Conservation (phyloP, 2,329 filamentous ascomycete genomes). For the Cladobotryum mycophilum region DNA sequence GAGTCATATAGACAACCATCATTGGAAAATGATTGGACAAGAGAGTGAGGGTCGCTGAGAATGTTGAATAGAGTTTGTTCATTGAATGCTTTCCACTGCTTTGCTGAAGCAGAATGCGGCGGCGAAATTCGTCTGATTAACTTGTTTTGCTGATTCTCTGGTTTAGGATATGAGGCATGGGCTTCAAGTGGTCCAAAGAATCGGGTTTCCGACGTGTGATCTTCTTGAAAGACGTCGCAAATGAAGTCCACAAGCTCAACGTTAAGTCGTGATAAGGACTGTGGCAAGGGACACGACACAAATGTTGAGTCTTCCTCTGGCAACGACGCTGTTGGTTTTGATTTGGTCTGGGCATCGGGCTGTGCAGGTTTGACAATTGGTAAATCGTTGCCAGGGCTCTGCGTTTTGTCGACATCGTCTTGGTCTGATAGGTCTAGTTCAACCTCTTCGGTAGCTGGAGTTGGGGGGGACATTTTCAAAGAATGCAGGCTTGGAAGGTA, state of each 20-base stretch:
- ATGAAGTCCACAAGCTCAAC: slow-evolving; percentile 53
- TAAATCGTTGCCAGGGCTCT: slow-evolving; percentile 14
- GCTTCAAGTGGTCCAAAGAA: slow-evolving; percentile 32
- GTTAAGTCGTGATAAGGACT: slow-evolving; percentile 49
- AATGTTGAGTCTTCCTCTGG: slow-evolving; percentile 1
- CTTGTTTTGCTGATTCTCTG: slow-evolving; percentile 8
- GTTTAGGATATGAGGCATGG: slow-evolving; percentile 13
- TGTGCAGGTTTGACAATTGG: slow-evolving; percentile 18
- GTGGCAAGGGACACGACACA: slow-evolving; percentile 38
- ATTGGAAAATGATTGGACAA: slow-evolving; percentile 51
- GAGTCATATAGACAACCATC: slow-evolving; percentile 51
- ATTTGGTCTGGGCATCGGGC: slow-evolving; percentile 2
- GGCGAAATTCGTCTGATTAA: slow-evolving; percentile 11
- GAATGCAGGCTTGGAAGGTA: slow-evolving; percentile 30
- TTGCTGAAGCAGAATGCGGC: slow-evolving; percentile 13
- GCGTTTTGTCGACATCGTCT: slow-evolving; percentile 13
- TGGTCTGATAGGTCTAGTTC: slow-evolving; percentile 16
- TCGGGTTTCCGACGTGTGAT: slow-evolving; percentile 46
- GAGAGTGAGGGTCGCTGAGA: slow-evolving; percentile 49
- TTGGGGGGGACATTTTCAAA: slow-evolving; percentile 32
- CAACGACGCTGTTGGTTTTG: slow-evolving; percentile 1
- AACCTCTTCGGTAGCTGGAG: slow-evolving; percentile 12
- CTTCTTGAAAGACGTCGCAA: slow-evolving; percentile 53
- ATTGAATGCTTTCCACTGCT: slow-evolving; percentile 54
- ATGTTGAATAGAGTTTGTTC: slow-evolving; percentile 61